These are phyloP conservation scores for Nakazawaea wickerhamii DNA, from an alignment of 805 yeast genomes.

Conservation along the genomic window DNA sequence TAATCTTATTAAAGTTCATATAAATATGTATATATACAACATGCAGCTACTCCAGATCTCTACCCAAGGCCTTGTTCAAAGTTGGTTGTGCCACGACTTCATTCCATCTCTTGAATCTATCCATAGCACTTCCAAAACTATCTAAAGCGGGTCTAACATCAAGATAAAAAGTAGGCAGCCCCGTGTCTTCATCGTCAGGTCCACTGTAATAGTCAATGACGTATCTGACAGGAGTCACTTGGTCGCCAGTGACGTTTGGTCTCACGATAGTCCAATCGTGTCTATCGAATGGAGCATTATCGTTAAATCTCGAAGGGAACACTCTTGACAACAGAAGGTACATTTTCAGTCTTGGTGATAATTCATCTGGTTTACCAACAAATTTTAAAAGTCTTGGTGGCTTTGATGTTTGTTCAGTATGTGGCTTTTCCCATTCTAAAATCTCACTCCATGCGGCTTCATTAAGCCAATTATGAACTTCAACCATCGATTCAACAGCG, in stretches of 20 bases:
- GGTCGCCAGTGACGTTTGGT: conserved; percentile 27
- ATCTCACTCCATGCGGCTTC: conserved; percentile 98
- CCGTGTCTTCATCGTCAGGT: conserved; percentile 80
- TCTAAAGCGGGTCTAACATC: conserved; percentile 97
- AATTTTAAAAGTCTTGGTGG: conserved; percentile 79
- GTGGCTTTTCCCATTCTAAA: conserved; percentile 80
- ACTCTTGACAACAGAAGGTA: conserved; percentile 59
- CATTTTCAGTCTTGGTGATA: conserved; percentile 79
- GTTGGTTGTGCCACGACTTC: conserved; percentile 42
- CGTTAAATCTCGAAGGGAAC: conserved; percentile 67
- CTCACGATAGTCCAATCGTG: conserved; percentile 98
- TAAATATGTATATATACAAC: not conserved
- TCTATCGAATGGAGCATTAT: conserved; percentile 92
- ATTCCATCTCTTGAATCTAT: conserved; percentile 61
- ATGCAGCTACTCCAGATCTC: too few relatives aligned
- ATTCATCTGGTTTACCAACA: conserved; percentile 86
- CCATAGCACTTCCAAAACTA: conserved; percentile 52
- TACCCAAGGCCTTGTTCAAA: conserved; percentile 70
- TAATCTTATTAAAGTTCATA: not conserved
- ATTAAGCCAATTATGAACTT: conserved; percentile 90
- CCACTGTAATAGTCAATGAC: conserved; percentile 97
- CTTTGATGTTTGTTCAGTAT: conserved; percentile 46
- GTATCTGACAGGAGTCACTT: conserved; percentile 57
- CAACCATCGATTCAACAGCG: conserved; percentile 95
- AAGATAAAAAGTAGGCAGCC: conserved; percentile 84